A percentile compares a stretch with the other conserved stretches of the same genome.
Conservation (phyloP, 495 filamentous ascomycete species). For the Penicillium coprophilum region DNA sequence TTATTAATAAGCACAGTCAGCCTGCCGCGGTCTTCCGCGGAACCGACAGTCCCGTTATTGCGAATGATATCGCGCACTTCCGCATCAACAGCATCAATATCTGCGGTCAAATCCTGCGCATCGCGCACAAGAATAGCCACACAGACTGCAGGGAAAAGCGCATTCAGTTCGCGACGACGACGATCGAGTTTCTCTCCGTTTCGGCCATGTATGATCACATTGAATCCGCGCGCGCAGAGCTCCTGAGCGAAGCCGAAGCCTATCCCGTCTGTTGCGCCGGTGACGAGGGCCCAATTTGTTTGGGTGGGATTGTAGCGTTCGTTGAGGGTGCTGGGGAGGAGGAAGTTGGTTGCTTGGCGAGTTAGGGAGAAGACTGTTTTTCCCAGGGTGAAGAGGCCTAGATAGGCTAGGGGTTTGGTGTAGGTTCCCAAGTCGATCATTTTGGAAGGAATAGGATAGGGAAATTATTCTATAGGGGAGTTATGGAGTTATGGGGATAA, state of each 20-base stretch:
- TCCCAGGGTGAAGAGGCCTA: constrained; percentile 22
- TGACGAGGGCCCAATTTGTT: constrained; percentile 56
- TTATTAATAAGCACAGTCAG: constrained; percentile 52
- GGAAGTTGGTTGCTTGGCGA: constrained; percentile 23
- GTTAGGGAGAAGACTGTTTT: constrained; percentile 17
- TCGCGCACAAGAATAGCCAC: constrained; percentile 35
- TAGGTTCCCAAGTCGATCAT: constrained; percentile 5
- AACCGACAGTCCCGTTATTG: background rate
- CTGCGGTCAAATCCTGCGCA: constrained; percentile 20
- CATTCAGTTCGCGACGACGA: constrained; percentile 27
- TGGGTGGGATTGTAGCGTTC: constrained; percentile 20
- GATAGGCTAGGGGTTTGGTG: constrained; percentile 13
- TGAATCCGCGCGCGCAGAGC: constrained; percentile 55
- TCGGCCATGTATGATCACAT: constrained; percentile 57
- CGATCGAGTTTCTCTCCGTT: constrained; percentile 45
- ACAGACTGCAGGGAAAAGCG: constrained; percentile 30
- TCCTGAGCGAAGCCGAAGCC: constrained; percentile 52
- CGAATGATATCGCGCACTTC: constrained; percentile 21
- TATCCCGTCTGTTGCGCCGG: constrained; percentile 60
- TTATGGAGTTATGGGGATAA: no score
- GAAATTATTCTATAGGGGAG: no score
- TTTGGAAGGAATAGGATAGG: no score
- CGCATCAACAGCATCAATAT: constrained; percentile 22
- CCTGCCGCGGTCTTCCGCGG: background rate
- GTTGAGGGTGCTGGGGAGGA: constrained; percentile 18